Evolutionary conservation across 306 rosid species (phyloP), one percentile per base, ranked within the genome.

Genomic region (Dryas alaskensis): DNA sequence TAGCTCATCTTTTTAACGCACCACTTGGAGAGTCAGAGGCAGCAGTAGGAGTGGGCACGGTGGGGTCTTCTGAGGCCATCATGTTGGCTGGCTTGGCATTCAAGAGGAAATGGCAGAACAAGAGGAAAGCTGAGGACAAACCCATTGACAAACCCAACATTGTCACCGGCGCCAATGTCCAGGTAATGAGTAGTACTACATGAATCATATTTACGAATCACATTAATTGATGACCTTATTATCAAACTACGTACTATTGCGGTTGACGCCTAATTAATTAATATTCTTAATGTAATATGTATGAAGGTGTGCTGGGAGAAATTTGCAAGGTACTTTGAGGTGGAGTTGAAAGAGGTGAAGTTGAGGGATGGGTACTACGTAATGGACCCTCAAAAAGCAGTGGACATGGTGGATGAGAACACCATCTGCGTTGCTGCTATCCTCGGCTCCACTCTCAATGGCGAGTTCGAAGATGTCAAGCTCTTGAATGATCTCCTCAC

Each of bases 1-100:
- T 93, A 77, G 98, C 97, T 13, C 97, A 90, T 81, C 91, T 93
- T 8, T 93, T 93, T 61, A 90, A 90, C 50, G 97, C 98, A 19
- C 98, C 98, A 43, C 85, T 93, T 12, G 80, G 75, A 19, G 98
- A 93, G 0, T 55, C 86, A 2, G 93, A 90, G 80, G 6, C 98
- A 0, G 98, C 98, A 0, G 81, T 90, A 51, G 98, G 98, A 73
- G 98, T 93, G 11, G 98, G 98, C 16, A 90, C 98, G 0, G 97
- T 93, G 81, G 98, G 98, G 5, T 90, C 98, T 39, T 93, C 98
- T 1, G 98, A 93, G 71, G 98, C 98, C 78, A 93, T 93, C 76
- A 93, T 93, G 98, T 84, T 93, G 87, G 98, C 98, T 25, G 98
- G 98, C 9, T 82, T 93, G 79, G 98, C 98, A 5, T 93, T 93